Evolutionary conservation across 1,139 yeast genomes (phyloP).

Genomic region (Candida tropicalis): DNA sequence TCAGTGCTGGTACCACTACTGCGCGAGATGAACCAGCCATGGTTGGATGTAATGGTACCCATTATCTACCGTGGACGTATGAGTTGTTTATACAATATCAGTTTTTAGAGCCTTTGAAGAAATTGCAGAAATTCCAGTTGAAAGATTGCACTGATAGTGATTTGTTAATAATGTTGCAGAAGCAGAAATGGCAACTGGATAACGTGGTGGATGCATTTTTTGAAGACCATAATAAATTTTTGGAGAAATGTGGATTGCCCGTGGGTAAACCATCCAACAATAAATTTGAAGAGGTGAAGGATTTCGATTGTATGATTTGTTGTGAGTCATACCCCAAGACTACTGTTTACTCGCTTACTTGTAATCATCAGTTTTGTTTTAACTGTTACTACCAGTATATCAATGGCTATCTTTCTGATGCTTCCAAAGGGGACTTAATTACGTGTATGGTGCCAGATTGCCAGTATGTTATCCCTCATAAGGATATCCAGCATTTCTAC

Average conservation of each 20-base stretch:
- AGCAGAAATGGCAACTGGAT: constrained; percentile 75
- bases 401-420: constrained; percentile 32
- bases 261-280: constrained; percentile 19
- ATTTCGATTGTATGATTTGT: constrained; percentile 66
- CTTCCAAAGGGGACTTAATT: constrained; percentile 58
- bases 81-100: constrained; percentile 25
- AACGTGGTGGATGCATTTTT: constrained; percentile 68
- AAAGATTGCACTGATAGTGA: constrained; percentile 44
- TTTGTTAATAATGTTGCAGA: constrained; percentile 54
- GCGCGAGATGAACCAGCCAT: constrained; percentile 9
- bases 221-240: constrained; percentile 49
- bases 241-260: constrained; percentile 52
- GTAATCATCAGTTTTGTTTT: constrained; percentile 72
- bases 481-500: constrained; percentile 26
- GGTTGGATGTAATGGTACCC: constrained; percentile 18
- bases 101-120: constrained; percentile 22
- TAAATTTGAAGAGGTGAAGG: constrained; percentile 21
- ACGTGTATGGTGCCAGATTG: constrained; percentile 62
- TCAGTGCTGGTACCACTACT: background rate
- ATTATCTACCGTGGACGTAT: constrained; percentile 32
- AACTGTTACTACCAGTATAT: constrained; percentile 69
- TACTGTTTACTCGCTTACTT: constrained; percentile 56
- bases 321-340: constrained; percentile 53
- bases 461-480: constrained; percentile 36
- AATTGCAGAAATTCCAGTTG: constrained; percentile 25